Base-by-base conservation (phyloP, 768 basidiomycete species). In the Coprinellus micaceus region DNA sequence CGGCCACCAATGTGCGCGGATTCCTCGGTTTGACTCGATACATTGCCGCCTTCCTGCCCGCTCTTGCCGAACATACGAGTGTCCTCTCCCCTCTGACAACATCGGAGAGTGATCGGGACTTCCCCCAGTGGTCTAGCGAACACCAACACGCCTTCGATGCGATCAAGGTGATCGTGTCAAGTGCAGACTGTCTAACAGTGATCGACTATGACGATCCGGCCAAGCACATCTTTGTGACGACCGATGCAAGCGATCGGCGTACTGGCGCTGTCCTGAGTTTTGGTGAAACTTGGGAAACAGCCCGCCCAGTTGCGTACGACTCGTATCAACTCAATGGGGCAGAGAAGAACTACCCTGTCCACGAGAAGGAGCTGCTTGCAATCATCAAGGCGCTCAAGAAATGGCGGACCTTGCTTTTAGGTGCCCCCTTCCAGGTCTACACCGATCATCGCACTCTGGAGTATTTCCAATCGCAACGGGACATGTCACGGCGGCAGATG, bases 391-490 rank as follows among this genome's bases (percentile, higher is more conserved):
- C 71, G 0, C 60, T 70, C 0, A 53, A 61, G 17, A 60, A 63
- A 19, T 75, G 69, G 67, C 19, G 65, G 0, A 48, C 45, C 0
- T 59, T 63, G 29, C 51, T 66, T 0, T 26, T 67, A 0, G 63
- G 71, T 6, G 36, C 47, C 17, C 52, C n/a, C 9, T 60, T 67
- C 65, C 3, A 28, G 0, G 63, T 77, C 13, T 68, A 56, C 44
- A 74, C 72, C 0, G 74, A 77, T 48, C 76, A 77, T 54, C 47
- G 62, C 0, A 69, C 72, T 0, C 61, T 74, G 2, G 67, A 74
- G 53, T 58, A 64, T 36, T 70, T 76, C 49, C 7, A 60, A 0
- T 54, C 60, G 0, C 74, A 76, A 52, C 47, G 54, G 2, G 61
- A 72, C n/a, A 49, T 78, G 2, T 74, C 69, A 0, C 55, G 61